Percentiles rank a stretch among this genome's conserved stretches.
phyloP scores from a whole-genome alignment of 2,329 filamentous ascomycete species.

The Neonectria punicea region DNA sequence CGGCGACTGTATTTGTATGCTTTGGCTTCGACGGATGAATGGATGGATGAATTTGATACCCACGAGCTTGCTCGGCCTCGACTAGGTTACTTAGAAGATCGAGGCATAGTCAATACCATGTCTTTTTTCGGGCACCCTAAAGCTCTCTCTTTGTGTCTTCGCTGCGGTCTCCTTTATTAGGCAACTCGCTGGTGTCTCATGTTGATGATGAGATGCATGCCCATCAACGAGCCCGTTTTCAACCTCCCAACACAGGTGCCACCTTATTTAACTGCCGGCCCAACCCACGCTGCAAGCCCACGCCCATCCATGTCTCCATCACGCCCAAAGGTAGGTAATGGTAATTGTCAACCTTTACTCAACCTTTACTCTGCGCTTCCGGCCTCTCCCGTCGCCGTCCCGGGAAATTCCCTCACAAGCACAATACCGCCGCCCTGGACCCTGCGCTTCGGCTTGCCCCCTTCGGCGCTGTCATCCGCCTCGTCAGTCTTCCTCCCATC shows the following conservation, averaged over 20 bases:
- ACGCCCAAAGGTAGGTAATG: conserved; percentile 16
- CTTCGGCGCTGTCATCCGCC: background rate
- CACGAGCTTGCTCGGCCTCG: background rate
- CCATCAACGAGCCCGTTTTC: background rate
- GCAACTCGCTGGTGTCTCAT: conserved; percentile 1
- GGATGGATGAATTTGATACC: conserved; percentile 23
- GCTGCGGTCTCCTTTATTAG: background rate
- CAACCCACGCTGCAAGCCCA: background rate
- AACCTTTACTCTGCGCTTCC: conserved; percentile 23
- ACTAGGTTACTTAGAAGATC: conserved; percentile 12
- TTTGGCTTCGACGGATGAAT: background rate
- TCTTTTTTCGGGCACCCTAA: background rate
- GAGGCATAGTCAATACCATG: conserved; percentile 13
- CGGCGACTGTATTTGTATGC: conserved; percentile 1
- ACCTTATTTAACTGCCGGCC: conserved; percentile 1
- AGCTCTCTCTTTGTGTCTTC: background rate
- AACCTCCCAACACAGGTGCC: background rate
- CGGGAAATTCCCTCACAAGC: conserved; percentile 40
- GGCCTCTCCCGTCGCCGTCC: conserved; percentile 26
- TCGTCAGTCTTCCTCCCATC: conserved; percentile 6
- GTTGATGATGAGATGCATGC: background rate
- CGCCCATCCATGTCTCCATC: conserved; percentile 14
- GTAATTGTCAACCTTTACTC: conserved; percentile 22
- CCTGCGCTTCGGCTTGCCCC: conserved; percentile 12
- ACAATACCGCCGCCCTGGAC: conserved; percentile 41